phyloP scores from a whole-genome alignment of 108 stramenopile genomes.

The Fistulifera pelliculosa region DNA sequence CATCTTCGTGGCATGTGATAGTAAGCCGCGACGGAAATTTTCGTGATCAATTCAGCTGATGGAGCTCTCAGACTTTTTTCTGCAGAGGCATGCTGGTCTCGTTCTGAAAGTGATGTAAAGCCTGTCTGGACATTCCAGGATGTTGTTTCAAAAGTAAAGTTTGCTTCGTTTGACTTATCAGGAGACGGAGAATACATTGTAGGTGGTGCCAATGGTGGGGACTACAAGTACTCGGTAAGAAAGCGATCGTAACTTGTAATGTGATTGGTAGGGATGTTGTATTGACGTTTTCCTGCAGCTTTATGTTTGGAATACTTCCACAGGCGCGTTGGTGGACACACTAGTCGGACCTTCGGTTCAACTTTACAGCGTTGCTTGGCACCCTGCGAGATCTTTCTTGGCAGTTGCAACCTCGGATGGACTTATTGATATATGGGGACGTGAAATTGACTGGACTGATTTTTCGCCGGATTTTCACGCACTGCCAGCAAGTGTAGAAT shows the following conservation, averaged over 20 bases:
- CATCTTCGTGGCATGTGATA: slow-evolving; percentile 43
- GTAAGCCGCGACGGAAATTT: slow-evolving; percentile 54
- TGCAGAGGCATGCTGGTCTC: slow-evolving; percentile 38
- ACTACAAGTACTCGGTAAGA: slow-evolving; percentile 29
- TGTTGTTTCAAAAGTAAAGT: slow-evolving; percentile 53
- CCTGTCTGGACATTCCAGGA: slow-evolving; percentile 64
- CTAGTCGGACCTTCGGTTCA: slow-evolving; percentile 52
- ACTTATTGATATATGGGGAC: slow-evolving; percentile 71
- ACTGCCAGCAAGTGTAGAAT: slow-evolving; percentile 63
- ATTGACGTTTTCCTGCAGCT: slow-evolving; percentile 10
- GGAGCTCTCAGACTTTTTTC: slow-evolving; percentile 57
- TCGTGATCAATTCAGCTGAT: slow-evolving; percentile 64
- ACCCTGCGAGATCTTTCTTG: slow-evolving; percentile 74
- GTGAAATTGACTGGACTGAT: slow-evolving; percentile 61
- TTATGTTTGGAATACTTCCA: slow-evolving; percentile 65
- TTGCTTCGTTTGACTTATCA: slow-evolving; percentile 60
- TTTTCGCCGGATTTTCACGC: slow-evolving; percentile 85
- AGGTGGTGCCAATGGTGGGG: slow-evolving; percentile 58
- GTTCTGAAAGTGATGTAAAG: slow-evolving; percentile 17
- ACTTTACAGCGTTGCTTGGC: slow-evolving; percentile 58
- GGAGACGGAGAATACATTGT: slow-evolving; percentile 74
- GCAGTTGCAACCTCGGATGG: slow-evolving; percentile 76
- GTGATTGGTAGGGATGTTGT: too few relatives aligned
- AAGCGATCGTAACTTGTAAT: too few relatives aligned
- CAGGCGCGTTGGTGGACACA: slow-evolving; percentile 70